These are phyloP conservation scores for Luzula sylvatica DNA, from an alignment of 176 grass and related monocot species.

Conservation along the genomic window DNA sequence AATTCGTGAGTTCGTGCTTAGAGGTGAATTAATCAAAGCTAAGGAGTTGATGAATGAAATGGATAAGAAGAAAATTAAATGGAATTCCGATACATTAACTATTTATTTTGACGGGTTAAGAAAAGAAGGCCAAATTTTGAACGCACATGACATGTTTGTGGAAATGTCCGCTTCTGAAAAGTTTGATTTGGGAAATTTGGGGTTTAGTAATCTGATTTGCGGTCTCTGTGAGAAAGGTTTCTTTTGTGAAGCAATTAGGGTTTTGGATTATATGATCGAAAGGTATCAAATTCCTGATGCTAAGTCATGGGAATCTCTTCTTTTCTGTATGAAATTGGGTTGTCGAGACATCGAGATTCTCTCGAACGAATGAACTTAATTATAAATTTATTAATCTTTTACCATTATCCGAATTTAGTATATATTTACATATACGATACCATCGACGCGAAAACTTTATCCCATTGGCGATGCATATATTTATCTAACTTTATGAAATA, in stretches of 20 bases:
- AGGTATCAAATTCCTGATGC: constrained; percentile 1
- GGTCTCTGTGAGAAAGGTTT: constrained; percentile 13
- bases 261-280: neutral
- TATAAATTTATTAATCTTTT: too few species aligned
- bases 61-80: constrained; percentile 24
- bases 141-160: constrained; percentile 25
- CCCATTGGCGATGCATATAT: too few species aligned
- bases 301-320: constrained; percentile 13
- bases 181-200: constrained; percentile 8
- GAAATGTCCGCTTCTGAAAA: constrained; percentile 23
- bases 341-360: neutral
- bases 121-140: neutral
- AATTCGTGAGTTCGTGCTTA: constrained; percentile 16
- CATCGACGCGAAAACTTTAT: too few species aligned
- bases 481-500: too few species aligned
- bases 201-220: constrained; percentile 14
- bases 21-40: constrained; percentile 18
- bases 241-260: neutral
- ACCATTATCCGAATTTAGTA: too few species aligned
- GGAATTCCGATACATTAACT: constrained; percentile 28
- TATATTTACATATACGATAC: too few species aligned
- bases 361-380: neutral
- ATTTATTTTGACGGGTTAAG: constrained; percentile 9
- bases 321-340: neutral
- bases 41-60: constrained; percentile 29